Evolutionary conservation across 2,329 filamentous ascomycete species (phyloP), one percentile per base, ranked within the genome.

Genomic region (Karstenula rhodostoma): DNA sequence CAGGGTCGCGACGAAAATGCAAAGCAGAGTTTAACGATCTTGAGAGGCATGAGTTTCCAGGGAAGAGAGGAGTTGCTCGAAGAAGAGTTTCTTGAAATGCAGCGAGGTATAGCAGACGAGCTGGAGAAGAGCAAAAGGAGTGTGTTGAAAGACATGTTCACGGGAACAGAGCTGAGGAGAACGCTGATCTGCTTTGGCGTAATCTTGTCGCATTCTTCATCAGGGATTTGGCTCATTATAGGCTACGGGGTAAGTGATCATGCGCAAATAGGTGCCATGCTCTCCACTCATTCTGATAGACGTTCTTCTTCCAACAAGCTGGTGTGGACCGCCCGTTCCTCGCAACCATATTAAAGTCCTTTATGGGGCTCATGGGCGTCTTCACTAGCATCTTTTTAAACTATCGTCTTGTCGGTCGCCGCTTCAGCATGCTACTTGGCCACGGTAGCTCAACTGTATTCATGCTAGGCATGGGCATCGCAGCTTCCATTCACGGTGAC

Each of bases 201-300:
- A 55, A 82, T 83, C 46, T 77, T 77, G 1, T 78, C 78, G n/a
- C 80, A 82, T 60, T 76, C 76, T 0, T 77, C 73, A 1, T 72
- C 78, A 0, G 82, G 82, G 4, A 77, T 79, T 0, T 84, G 81
- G 80, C 83, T 84, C 62, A 67, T 82, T 33, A 83, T 83, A 62
- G 80, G 77, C 51, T 84, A 84, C 60, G 73, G 78, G 15, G 46
- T 51, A 25, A 59, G 50, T 42, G 2, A 10, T 40, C 23, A 6
- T n/a, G 22, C 29, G 27, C 37, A 13, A 44, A 4, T 33, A 27
- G 37, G 13, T 35, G 15, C 29, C 8, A 13, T 19, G 43, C 17
- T 10, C 22, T 42, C 17, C 7, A 17, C 25, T 54, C 19, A 42
- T 22, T 6, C 17, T 35, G 27, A 5, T n/a, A 58, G 51, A 62